These are phyloP conservation scores for Wallacemonas sp. DNA, from an alignment of 208 protist genomes.

Conservation along the genomic window DNA sequence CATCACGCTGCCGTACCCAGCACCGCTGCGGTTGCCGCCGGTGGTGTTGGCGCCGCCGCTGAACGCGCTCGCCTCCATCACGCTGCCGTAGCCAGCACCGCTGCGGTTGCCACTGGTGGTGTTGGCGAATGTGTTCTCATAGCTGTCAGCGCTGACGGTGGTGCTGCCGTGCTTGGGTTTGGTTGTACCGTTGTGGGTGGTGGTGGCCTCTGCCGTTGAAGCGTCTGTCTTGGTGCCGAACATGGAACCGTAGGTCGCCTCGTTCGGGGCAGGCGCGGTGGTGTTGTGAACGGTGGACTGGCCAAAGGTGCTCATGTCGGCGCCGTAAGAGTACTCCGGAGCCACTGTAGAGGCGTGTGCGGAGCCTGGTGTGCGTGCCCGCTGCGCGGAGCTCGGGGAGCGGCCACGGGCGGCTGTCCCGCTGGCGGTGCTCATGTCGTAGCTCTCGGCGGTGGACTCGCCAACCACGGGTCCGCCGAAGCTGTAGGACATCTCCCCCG, in stretches of 20 bases:
- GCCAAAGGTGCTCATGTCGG: not conserved
- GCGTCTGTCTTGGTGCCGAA: too few relatives aligned
- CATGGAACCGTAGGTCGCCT: not conserved
- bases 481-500: not conserved
- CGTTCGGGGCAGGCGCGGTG: not conserved
- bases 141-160: not conserved
- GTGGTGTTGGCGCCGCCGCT: not conserved
- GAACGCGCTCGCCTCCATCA: not conserved
- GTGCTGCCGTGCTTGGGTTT: not conserved
- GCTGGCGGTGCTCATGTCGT: not conserved
- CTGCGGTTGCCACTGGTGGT: not conserved
- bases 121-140: not conserved
- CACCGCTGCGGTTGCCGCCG: not conserved
- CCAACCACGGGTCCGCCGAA: not conserved
- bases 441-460: not conserved
- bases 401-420: not conserved
- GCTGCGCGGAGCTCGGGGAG: not conserved
- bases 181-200: not conserved
- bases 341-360: not conserved
- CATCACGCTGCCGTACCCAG: slow-evolving; percentile 20
- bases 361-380: not conserved
- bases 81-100: not conserved
- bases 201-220: too few relatives aligned
- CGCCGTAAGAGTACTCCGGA: slow-evolving; percentile 1
- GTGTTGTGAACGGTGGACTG: not conserved